Evolutionary conservation across 2,329 filamentous ascomycete genomes (phyloP).

Genomic region (Penicillium palitans): DNA sequence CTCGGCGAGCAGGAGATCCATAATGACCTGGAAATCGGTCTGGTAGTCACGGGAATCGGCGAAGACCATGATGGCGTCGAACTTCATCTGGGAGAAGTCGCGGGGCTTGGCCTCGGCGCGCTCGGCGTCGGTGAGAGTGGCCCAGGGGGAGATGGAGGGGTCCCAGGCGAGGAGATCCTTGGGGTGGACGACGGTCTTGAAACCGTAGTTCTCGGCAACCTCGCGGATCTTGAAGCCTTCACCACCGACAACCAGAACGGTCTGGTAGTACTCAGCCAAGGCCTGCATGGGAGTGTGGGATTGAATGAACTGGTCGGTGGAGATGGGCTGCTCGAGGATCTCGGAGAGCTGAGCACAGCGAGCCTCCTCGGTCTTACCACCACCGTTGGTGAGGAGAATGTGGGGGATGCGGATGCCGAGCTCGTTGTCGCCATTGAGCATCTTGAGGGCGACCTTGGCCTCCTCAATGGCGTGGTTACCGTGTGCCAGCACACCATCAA

Average conservation of each 20-base stretch:
- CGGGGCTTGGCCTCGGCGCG: constrained; percentile 66
- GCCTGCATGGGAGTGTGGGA: constrained; percentile 77
- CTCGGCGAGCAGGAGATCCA: constrained; percentile 69
- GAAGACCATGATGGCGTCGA: constrained; percentile 74
- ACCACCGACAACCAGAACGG: constrained; percentile 72
- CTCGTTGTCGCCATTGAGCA: constrained; percentile 74
- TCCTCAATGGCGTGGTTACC: constrained; percentile 70
- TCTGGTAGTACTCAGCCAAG: constrained; percentile 72
- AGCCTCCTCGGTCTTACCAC: constrained; percentile 67
- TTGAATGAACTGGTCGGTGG: constrained; percentile 73
- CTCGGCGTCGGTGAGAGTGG: constrained; percentile 67
- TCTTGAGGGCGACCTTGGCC: constrained; percentile 65
- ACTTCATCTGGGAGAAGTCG: constrained; percentile 70
- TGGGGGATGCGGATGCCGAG: constrained; percentile 75
- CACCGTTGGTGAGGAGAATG: constrained; percentile 75
- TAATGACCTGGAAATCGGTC: constrained; percentile 74
- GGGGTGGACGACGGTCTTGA: constrained; percentile 70
- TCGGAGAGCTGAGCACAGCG: constrained; percentile 66
- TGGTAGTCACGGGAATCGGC: constrained; percentile 73
- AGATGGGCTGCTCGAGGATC: constrained; percentile 65
- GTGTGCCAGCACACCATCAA: constrained; percentile 72
- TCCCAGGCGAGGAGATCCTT: constrained; percentile 74
- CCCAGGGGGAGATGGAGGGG: constrained; percentile 67
- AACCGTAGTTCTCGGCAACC: constrained; percentile 71
- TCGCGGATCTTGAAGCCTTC: constrained; percentile 74